These are phyloP conservation scores for Plasmodium ovale DNA, from an alignment of 169 alveolate genomes.

Conservation along the genomic window DNA sequence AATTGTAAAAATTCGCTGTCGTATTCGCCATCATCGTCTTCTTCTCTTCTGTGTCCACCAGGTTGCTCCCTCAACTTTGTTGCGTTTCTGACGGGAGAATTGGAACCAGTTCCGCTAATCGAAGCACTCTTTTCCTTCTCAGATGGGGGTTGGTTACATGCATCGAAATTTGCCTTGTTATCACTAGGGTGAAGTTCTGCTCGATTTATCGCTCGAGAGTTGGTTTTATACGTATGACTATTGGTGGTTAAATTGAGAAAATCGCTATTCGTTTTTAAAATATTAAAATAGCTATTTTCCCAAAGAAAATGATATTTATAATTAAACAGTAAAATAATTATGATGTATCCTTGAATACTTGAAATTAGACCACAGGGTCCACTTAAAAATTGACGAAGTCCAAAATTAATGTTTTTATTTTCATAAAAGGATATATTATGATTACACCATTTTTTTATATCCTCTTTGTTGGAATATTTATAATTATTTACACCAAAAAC, in stretches of 20 bases:
- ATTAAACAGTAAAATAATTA: slow-evolving; percentile 80
- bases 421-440: slow-evolving; percentile 79
- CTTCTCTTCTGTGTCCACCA: neutral
- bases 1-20: slow-evolving; percentile 46
- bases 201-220: neutral
- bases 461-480: slow-evolving; percentile 55
- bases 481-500: slow-evolving; percentile 76
- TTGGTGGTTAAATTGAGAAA: slow-evolving; percentile 27
- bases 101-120: neutral
- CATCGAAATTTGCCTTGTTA: neutral
- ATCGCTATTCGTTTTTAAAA: slow-evolving; percentile 66
- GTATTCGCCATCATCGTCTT: slow-evolving; percentile 7
- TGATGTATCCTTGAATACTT: slow-evolving; percentile 79
- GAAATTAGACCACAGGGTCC: slow-evolving; percentile 86
- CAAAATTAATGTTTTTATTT: slow-evolving; percentile 77
- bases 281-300: slow-evolving; percentile 63
- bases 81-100: neutral
- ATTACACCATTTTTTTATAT: slow-evolving; percentile 77
- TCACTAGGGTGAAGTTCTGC: no score
- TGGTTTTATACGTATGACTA: neutral
- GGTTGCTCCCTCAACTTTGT: neutral
- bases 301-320: slow-evolving; percentile 74
- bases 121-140: neutral
- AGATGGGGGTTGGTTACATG: neutral
- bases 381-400: slow-evolving; percentile 78